These are phyloP conservation scores for Pachysandra terminalis DNA, from an alignment of 164 flowering plant genomes.

Conservation along the genomic window DNA sequence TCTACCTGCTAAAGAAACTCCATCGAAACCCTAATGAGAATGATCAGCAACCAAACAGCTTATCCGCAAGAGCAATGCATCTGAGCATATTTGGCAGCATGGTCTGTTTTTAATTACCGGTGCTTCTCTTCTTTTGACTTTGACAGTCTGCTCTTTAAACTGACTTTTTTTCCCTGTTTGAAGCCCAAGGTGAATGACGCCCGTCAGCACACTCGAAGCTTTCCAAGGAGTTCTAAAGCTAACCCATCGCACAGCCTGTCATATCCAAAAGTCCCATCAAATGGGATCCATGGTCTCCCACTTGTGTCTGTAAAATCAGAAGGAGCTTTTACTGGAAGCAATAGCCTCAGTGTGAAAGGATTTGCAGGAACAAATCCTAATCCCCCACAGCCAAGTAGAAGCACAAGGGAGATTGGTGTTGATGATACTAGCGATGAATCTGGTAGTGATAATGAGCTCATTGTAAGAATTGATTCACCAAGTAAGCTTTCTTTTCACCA, in stretches of 20 bases:
- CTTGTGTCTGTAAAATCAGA: slow-evolving; percentile 65
- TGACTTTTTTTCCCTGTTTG: neutral
- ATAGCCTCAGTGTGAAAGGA: slow-evolving; percentile 23
- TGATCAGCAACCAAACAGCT: slow-evolving; percentile 28
- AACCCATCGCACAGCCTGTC: slow-evolving; percentile 47
- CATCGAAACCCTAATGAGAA: slow-evolving; percentile 24
- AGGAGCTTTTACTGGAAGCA: slow-evolving; percentile 43
- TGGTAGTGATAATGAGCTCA: slow-evolving; percentile 59
- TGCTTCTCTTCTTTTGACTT: neutral
- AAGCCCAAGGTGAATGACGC: slow-evolving; percentile 19
- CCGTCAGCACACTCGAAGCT: slow-evolving; percentile 32
- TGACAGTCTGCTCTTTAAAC: neutral
- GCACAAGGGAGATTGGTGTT: slow-evolving; percentile 9
- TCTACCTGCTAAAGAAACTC: slow-evolving; percentile 30
- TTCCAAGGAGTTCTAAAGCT: slow-evolving; percentile 15
- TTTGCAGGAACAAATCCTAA: slow-evolving; percentile 4
- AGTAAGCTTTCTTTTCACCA: slow-evolving; percentile 65
- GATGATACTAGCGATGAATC: slow-evolving; percentile 73
- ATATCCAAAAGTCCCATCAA: slow-evolving; percentile 44
- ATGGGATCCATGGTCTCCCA: slow-evolving; percentile 14
- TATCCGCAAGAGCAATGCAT: slow-evolving; percentile 66
- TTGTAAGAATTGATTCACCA: slow-evolving; percentile 82
- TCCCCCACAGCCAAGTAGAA: slow-evolving; percentile 16
- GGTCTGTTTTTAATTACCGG: slow-evolving; percentile 27
- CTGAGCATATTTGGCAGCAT: slow-evolving; percentile 58